These are phyloP conservation scores for Phytopythium delawarense DNA, from an alignment of 352 stramenopile genomes.

Conservation along the genomic window DNA sequence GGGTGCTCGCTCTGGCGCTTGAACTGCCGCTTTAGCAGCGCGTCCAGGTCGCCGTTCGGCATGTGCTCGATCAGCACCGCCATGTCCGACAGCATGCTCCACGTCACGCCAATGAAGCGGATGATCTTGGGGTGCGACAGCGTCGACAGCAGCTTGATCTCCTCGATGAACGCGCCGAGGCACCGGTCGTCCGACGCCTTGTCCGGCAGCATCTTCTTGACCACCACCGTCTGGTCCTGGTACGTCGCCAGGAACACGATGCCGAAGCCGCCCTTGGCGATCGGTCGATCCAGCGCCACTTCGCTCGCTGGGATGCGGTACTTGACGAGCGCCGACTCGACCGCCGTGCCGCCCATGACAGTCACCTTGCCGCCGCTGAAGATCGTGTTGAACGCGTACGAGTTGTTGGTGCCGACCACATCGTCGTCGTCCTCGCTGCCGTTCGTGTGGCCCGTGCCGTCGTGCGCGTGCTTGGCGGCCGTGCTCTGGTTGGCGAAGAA, in stretches of 20 bases:
- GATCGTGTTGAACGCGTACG: constrained; percentile 48
- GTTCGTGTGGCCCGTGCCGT: constrained; percentile 17
- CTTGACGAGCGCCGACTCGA: constrained; percentile 64
- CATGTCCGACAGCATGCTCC: constrained; percentile 85
- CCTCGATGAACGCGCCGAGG: constrained; percentile 68
- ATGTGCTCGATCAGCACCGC: constrained; percentile 81
- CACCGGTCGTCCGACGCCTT: constrained; percentile 72
- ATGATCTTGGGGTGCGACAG: constrained; percentile 79
- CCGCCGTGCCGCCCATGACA: constrained; percentile 43
- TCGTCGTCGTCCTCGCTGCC: constrained; percentile 12
- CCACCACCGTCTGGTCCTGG: constrained; percentile 50
- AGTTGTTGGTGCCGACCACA: constrained; percentile 11
- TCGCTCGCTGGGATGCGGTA: constrained; percentile 71
- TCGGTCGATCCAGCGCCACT: constrained; percentile 50
- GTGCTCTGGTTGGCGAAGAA: constrained; percentile 56
- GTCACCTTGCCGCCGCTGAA: constrained; percentile 48
- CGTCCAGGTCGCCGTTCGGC: constrained; percentile 68
- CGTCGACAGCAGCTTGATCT: constrained; percentile 82
- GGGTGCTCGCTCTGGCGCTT: constrained; percentile 31
- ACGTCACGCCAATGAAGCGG: constrained; percentile 77
- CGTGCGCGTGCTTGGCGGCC: constrained; percentile 18
- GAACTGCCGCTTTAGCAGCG: constrained; percentile 58
- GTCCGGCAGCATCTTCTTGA: constrained; percentile 84
- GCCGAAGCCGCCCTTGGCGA: constrained; percentile 75
- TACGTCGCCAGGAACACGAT: constrained; percentile 68